A percentile compares a stretch with the other conserved stretches of the same genome.
Evolutionary conservation across 495 filamentous ascomycete genomes (phyloP).

Genomic region (Penicillium nucicola): DNA sequence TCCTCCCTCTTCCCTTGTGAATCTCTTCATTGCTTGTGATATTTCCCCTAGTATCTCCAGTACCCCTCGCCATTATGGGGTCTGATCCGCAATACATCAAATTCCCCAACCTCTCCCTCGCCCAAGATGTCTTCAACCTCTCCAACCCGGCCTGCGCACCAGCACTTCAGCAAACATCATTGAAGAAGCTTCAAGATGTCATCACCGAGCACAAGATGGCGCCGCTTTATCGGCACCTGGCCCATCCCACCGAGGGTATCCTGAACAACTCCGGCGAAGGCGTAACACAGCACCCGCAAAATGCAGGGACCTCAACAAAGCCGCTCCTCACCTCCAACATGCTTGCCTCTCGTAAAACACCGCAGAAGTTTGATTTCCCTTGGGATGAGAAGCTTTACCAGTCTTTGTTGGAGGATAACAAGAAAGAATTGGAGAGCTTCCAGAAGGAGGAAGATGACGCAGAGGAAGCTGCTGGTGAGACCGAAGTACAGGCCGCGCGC

Average conservation of each 20-base stretch:
- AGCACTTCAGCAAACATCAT: constrained; percentile 63
- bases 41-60: constrained; percentile 1
- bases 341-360: constrained; percentile 63
- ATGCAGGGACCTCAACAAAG: constrained; percentile 55
- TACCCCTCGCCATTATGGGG: constrained; percentile 65
- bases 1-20: constrained; percentile 7
- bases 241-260: constrained; percentile 89
- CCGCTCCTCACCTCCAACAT: constrained; percentile 56
- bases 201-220: constrained; percentile 95
- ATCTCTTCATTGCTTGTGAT: constrained; percentile 4
- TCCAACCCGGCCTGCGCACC: constrained; percentile 78
- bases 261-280: constrained; percentile 76
- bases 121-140: constrained; percentile 96
- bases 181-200: constrained; percentile 86
- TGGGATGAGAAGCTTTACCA: constrained; percentile 93
- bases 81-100: constrained; percentile 95
- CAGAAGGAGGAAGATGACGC: constrained; percentile 96
- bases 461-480: constrained; percentile 91
- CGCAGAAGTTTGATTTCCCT: constrained; percentile 62
- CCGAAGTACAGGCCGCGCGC: constrained; percentile 85
- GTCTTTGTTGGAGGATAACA: constrained; percentile 79
- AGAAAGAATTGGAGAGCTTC: constrained; percentile 83
- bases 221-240: constrained; percentile 90
- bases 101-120: constrained; percentile 86
- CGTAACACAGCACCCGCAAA: constrained; percentile 53